phyloP scores from a whole-genome alignment of 306 rosid species.

The Rubus idaeus region DNA sequence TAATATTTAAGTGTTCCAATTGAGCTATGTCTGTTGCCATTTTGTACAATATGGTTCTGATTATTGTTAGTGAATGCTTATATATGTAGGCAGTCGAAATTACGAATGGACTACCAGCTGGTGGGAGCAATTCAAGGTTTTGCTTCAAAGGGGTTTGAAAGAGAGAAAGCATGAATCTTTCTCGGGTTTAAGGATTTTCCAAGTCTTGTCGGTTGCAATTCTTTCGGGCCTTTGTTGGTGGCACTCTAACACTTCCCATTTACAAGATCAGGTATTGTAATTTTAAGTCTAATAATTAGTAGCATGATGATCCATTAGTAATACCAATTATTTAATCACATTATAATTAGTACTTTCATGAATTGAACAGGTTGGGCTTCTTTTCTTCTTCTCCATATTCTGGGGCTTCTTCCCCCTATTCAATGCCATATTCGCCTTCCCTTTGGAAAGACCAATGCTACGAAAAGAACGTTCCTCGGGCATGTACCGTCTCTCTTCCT shows the following conservation, averaged over 20 bases:
- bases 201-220: constrained; percentile 79
- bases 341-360: neutral
- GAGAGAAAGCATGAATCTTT: constrained; percentile 90
- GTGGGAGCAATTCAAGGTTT: constrained; percentile 78
- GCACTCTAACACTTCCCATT: constrained; percentile 66
- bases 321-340: neutral
- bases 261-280: constrained; percentile 77
- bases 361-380: constrained; percentile 68
- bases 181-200: constrained; percentile 81
- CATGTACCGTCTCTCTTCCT: constrained; percentile 89
- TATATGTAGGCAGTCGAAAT: constrained; percentile 41
- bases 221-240: constrained; percentile 91
- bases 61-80: neutral
- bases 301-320: neutral
- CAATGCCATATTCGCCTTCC: constrained; percentile 78
- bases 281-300: neutral
- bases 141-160: constrained; percentile 71
- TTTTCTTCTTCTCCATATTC: constrained; percentile 89
- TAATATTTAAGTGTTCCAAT: constrained; percentile 19
- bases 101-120: constrained; percentile 70
- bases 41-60: neutral
- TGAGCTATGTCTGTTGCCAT: neutral
- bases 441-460: constrained; percentile 78
- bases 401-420: constrained; percentile 94
- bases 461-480: constrained; percentile 78